Evolutionary conservation across 129 eudicot species (phyloP).

Genomic region (Oenanthe sinensis): DNA sequence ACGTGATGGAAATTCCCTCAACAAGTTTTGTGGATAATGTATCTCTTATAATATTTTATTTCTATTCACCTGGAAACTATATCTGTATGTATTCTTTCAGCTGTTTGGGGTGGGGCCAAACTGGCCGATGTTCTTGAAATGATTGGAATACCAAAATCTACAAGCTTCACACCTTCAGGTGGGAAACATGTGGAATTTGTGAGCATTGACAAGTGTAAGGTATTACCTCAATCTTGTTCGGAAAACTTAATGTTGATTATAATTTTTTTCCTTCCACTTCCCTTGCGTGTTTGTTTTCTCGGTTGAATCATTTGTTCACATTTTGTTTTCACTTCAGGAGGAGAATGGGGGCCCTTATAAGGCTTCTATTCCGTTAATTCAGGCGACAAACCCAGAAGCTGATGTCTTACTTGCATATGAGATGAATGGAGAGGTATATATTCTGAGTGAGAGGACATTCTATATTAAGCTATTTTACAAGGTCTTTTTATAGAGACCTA

Average conservation of each 20-base stretch:
- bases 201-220: slow-evolving; percentile 95
- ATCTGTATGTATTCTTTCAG: slow-evolving; percentile 29
- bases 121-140: slow-evolving; percentile 93
- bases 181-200: slow-evolving; percentile 97
- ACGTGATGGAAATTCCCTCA: background rate
- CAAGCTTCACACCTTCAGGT: slow-evolving; percentile 58
- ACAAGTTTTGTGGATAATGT: background rate
- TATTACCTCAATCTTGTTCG: slow-evolving; percentile 18
- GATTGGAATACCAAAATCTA: slow-evolving; percentile 58
- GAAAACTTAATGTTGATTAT: background rate
- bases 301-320: background rate
- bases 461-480: no score
- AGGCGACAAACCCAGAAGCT: slow-evolving; percentile 90
- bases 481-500: no score
- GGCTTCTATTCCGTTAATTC: slow-evolving; percentile 82
- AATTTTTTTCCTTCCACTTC: background rate
- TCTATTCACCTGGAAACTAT: background rate
- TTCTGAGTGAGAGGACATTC: background rate
- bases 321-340: slow-evolving; percentile 37
- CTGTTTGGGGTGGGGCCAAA: slow-evolving; percentile 97
- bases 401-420: slow-evolving; percentile 96
- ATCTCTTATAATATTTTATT: background rate
- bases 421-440: slow-evolving; percentile 90
- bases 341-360: slow-evolving; percentile 98
- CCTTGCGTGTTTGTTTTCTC: background rate